A percentile compares a stretch with the other conserved stretches of the same genome.
Conservation (phyloP, 2,329 filamentous ascomycete species). For the Botryosphaeria dothidea region DNA sequence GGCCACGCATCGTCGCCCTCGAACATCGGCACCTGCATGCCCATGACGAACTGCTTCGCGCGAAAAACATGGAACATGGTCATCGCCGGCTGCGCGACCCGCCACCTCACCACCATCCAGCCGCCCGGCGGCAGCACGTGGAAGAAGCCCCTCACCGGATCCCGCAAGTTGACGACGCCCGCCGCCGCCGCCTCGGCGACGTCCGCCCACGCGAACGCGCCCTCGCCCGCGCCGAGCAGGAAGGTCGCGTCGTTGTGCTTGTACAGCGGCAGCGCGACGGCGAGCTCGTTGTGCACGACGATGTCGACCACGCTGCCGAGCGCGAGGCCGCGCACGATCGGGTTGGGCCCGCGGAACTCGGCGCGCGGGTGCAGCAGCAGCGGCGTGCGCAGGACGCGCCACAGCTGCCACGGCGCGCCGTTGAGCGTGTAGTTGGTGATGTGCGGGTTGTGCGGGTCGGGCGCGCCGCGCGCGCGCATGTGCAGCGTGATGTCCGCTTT, state of each 20-base stretch:
- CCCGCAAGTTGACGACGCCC: constrained; percentile 17
- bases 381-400: constrained; percentile 22
- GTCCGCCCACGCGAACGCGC: background rate
- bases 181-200: background rate
- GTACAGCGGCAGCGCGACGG: constrained; percentile 21
- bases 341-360: constrained; percentile 22
- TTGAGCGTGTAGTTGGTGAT: constrained; percentile 26
- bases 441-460: constrained; percentile 23
- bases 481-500: constrained; percentile 22
- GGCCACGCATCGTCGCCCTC: constrained; percentile 24
- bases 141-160: constrained; percentile 22
- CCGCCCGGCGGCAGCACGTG: constrained; percentile 24
- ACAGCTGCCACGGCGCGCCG: constrained; percentile 24
- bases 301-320: constrained; percentile 24
- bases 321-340: constrained; percentile 18
- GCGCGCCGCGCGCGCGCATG: constrained; percentile 23
- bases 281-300: constrained; percentile 23
- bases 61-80: constrained; percentile 25
- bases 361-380: constrained; percentile 18
- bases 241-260: constrained; percentile 26
- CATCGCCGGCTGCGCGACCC: constrained; percentile 22
- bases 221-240: constrained; percentile 20
- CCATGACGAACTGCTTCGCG: constrained; percentile 24
- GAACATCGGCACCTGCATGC: constrained; percentile 25
- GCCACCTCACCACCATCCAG: constrained; percentile 24